Evolutionary conservation across 805 yeast species (phyloP).

Genomic region (Wickerhamiella azymoides): DNA sequence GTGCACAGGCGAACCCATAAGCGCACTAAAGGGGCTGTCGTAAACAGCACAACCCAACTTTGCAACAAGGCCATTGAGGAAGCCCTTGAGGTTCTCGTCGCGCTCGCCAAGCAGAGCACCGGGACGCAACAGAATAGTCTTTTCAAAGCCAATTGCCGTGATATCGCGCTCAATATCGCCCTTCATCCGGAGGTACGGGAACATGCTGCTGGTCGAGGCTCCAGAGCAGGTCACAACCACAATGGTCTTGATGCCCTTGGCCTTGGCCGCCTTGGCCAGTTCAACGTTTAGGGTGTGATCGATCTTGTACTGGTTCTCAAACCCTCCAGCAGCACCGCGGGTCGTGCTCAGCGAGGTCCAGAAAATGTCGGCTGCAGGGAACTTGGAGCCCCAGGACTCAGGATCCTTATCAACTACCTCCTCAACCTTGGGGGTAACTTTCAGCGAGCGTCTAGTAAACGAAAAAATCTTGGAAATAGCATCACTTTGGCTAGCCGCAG

Average conservation of each 20-base stretch:
- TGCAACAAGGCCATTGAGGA: constrained; percentile 25
- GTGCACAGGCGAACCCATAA: constrained; percentile 33
- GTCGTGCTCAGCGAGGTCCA: constrained; percentile 70
- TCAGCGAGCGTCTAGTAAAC: constrained; percentile 22
- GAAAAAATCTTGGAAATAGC: constrained; percentile 32
- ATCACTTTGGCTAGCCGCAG: constrained; percentile 29
- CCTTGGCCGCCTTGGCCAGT: constrained; percentile 61
- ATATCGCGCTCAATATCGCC: constrained; percentile 66
- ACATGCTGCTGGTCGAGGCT: constrained; percentile 43
- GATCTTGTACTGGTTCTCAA: constrained; percentile 53
- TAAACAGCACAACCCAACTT: constrained; percentile 24
- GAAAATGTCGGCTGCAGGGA: constrained; percentile 29
- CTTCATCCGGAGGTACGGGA: constrained; percentile 53
- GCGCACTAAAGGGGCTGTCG: constrained; percentile 23
- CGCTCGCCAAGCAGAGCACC: constrained; percentile 61
- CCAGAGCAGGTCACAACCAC: constrained; percentile 55
- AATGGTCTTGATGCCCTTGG: constrained; percentile 50
- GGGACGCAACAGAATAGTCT: constrained; percentile 64
- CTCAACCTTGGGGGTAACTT: constrained; percentile 21
- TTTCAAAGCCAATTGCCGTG: constrained; percentile 46
- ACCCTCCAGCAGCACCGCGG: constrained; percentile 52
- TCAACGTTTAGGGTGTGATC: constrained; percentile 62
- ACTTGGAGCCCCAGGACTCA: constrained; percentile 37
- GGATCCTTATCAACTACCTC: constrained; percentile 34
- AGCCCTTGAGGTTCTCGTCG: constrained; percentile 18